A percentile compares a stretch with the other conserved stretches of the same genome.
Conservation (phyloP, 2,329 filamentous ascomycete species). For the Cladosporium sp. region DNA sequence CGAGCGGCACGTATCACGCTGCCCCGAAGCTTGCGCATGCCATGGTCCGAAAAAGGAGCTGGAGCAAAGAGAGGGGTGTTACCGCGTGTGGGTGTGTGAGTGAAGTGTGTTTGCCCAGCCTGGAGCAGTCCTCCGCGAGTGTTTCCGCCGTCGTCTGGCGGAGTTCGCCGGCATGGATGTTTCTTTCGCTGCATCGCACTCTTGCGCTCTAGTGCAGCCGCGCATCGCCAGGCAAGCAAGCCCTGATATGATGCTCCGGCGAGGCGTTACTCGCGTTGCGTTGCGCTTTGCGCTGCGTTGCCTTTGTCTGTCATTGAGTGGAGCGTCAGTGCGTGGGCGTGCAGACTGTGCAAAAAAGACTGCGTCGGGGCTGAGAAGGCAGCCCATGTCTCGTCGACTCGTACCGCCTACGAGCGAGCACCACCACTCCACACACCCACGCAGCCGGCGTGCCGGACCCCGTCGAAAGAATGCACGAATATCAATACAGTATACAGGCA, state of each 20-base stretch:
- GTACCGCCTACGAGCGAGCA: conserved; percentile 7
- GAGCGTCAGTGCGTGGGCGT: conserved; percentile 14
- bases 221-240: conserved; percentile 8
- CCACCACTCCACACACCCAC: conserved; percentile 9
- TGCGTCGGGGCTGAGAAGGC: not conserved
- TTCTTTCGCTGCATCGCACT: not conserved
- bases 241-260: conserved; percentile 9
- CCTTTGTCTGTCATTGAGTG: not conserved
- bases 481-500: conserved; percentile 1
- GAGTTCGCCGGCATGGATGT: not conserved
- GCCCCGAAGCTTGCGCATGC: conserved; percentile 14
- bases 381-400: not conserved
- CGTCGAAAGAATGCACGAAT: conserved; percentile 17
- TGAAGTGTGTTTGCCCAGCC: conserved; percentile 4
- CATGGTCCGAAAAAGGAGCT: conserved; percentile 12
- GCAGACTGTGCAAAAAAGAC: conserved; percentile 14
- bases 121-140: not conserved
- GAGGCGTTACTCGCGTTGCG: conserved; percentile 13
- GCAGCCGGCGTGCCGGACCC: conserved; percentile 14
- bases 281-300: not conserved
- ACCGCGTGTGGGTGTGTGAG: not conserved
- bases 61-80: conserved; percentile 8
- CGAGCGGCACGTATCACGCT: conserved; percentile 17
- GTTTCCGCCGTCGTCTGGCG: conserved; percentile 2
- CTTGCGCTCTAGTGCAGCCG: conserved; percentile 5